phyloP scores from a whole-genome alignment of 108 stramenopile species.

The Cyclotella atomus region DNA sequence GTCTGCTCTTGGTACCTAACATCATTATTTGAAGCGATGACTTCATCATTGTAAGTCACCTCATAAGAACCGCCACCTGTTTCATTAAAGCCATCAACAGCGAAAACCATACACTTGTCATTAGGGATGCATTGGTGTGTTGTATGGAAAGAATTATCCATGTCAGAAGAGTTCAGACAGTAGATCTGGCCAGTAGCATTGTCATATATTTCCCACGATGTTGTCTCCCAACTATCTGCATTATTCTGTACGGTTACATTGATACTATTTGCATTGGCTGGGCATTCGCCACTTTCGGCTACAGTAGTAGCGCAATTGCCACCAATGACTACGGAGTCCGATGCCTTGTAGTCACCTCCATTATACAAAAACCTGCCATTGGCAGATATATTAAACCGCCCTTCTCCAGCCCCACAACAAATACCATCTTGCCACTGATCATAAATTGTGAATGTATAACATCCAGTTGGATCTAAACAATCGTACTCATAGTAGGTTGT shows the following conservation, averaged over 20 bases:
- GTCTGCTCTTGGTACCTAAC: background rate
- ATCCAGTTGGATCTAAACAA: background rate
- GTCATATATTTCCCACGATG: constrained; percentile 10
- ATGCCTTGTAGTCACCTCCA: constrained; percentile 7
- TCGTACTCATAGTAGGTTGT: background rate
- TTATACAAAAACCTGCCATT: background rate
- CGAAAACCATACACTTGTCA: background rate
- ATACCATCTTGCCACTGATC: constrained; percentile 9
- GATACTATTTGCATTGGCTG: background rate
- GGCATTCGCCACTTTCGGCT: background rate
- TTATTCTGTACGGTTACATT: too few relatives aligned
- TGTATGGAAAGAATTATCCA: constrained; percentile 1
- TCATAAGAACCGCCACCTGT: background rate
- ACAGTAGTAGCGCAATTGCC: background rate
- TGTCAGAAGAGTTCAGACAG: background rate
- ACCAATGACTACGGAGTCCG: constrained; percentile 4
- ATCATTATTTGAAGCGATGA: background rate
- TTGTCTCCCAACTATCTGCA: background rate
- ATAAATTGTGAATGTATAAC: constrained; percentile 8
- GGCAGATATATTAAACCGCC: background rate
- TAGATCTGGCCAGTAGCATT: constrained; percentile 7
- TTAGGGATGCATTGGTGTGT: background rate
- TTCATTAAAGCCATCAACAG: constrained; percentile 10
- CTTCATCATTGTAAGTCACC: background rate
- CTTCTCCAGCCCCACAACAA: constrained; percentile 1